Base-by-base conservation (phyloP, 257 asterid species). In the Oldenlandia corymbosa region DNA sequence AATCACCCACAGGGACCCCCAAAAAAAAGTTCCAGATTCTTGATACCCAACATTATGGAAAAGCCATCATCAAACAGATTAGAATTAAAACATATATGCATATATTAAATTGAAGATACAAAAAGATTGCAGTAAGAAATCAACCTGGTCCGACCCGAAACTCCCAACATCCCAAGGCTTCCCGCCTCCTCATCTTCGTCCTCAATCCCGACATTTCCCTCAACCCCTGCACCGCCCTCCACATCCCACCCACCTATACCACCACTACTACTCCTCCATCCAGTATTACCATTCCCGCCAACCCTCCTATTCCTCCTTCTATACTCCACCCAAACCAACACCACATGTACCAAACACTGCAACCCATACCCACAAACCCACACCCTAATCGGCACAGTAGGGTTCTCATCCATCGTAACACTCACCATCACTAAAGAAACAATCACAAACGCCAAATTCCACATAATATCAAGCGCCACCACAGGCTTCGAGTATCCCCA, bases 401-500 rank as follows among this genome's bases (percentile, higher is more conserved):
- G 87, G 17, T 45, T 70, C 78, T 91, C 98, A 4, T 81, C 45
- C 1, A 62, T 68, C n/a, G 96, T 62, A 65, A 83, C 83, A 46
- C 71, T 60, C 73, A 88, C 68, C 83, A 91, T 79, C 54, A 86
- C 88, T 1, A 77, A 41, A 1, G 95, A 83, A 30, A 84, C 96
- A 23, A 91, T 62, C 76, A 91, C 95, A 71, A 91, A 91, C 17
- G 88, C 85, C 75, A 85, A 49, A 60, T 91, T 91, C 98, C 98
- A 91, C 91, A 79, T 70, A 50, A 91, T 80, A 70, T 91, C 96
- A 61, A 91, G 82, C 43, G 90, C 98, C 34, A 91, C 96, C 28
- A 91, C 91, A 7, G 96, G 98, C 78, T 77, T 88, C 60, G 98
- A 91, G 84, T 84, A 88, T 0, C 95, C 98, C 98, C 95, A 91